Evolutionary conservation across 306 rosid genomes (phyloP).

Genomic region (Carpinus viminea): DNA sequence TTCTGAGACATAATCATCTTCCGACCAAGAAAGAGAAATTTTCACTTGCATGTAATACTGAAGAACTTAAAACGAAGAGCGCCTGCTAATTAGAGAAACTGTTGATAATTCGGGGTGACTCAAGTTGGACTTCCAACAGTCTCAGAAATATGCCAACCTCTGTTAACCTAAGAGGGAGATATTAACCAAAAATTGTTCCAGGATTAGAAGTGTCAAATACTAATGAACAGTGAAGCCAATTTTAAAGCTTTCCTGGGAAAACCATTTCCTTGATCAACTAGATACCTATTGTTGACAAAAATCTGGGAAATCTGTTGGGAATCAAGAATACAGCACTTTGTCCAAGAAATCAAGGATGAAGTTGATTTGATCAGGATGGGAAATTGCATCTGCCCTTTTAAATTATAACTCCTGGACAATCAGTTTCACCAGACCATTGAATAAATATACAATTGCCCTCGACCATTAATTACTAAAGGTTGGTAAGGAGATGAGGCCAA

Average conservation of each 20-base stretch:
- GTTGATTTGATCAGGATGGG: neutral
- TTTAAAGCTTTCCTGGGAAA: neutral
- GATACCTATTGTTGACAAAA: neutral
- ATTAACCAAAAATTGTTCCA: neutral
- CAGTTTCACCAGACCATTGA: neutral
- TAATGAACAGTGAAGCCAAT: neutral
- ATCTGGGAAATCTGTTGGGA: neutral
- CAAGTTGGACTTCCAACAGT: neutral
- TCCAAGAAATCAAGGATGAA: conserved; percentile 6
- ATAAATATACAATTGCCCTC: neutral
- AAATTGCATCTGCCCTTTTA: neutral
- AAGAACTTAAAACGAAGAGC: neutral
- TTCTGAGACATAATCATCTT: neutral
- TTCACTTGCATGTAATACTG: neutral
- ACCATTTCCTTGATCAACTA: neutral
- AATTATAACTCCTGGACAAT: conserved; percentile 10
- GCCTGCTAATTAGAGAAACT: neutral
- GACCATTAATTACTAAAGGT: neutral
- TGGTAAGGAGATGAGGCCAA: neutral
- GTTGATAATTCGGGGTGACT: neutral
- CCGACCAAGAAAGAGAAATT: neutral
- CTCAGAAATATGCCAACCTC: neutral
- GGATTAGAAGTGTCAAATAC: neutral
- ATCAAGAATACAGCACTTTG: neutral
- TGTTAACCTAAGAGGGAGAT: neutral